Conservation (phyloP, 768 basidiomycete species). For the Podaxis sp. region DNA sequence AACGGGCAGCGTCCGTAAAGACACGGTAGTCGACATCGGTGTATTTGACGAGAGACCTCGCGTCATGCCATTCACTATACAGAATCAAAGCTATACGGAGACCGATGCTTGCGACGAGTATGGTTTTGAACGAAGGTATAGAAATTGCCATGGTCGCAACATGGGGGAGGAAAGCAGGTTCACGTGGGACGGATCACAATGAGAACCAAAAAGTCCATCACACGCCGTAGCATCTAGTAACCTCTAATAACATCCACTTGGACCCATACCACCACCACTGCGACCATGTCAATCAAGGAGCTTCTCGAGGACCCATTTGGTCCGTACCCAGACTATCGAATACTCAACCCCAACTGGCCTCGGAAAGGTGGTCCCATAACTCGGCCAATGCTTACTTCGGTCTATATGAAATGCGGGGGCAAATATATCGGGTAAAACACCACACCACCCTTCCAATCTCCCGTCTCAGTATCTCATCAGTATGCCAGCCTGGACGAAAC, state of each 20-base stretch:
- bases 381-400: constrained; percentile 18
- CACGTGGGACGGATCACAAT: constrained; percentile 12
- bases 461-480: background rate
- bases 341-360: constrained; percentile 24
- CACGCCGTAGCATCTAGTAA: background rate
- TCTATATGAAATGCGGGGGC: constrained; percentile 21
- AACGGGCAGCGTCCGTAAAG: constrained; percentile 87
- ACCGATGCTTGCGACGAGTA: constrained; percentile 53
- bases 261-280: background rate
- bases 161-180: constrained; percentile 15
- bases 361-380: constrained; percentile 9
- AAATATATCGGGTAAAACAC: constrained; percentile 8
- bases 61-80: constrained; percentile 92
- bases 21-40: constrained; percentile 98
- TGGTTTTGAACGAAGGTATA: constrained; percentile 44
- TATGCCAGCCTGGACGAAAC: constrained; percentile 45
- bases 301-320: constrained; percentile 19
- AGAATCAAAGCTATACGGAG: constrained; percentile 71
- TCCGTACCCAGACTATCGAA: constrained; percentile 24
- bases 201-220: background rate
- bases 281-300: background rate
- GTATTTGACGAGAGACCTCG: constrained; percentile 82
- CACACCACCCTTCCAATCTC: background rate
- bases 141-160: constrained; percentile 18
- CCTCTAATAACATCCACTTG: no score